phyloP scores from a whole-genome alignment of 169 alveolate species.

The Plasmodium adleri region DNA sequence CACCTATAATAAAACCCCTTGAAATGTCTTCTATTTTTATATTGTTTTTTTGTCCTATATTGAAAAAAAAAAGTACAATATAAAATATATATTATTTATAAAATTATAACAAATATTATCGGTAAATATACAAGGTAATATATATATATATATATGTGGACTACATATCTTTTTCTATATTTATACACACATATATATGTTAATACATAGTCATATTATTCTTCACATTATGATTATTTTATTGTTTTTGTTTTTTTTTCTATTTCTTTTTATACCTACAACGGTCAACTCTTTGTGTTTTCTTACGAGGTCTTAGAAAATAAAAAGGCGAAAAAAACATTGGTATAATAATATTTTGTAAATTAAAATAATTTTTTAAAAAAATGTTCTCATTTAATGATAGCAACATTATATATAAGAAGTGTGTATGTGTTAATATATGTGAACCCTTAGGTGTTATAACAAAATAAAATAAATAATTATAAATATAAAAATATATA shows the following conservation, averaged over 20 bases:
- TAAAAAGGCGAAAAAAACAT: constrained; percentile 35
- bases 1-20: constrained; percentile 66
- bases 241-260: neutral
- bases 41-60: constrained; percentile 70
- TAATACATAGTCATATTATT: too few species aligned
- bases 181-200: too few species aligned
- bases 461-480: too few species aligned
- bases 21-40: constrained; percentile 72
- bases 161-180: too few species aligned
- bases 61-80: neutral
- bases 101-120: too few species aligned
- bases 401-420: constrained; percentile 36
- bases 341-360: constrained; percentile 16
- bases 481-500: too few species aligned
- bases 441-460: too few species aligned
- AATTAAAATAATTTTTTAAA: neutral
- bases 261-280: constrained; percentile 26
- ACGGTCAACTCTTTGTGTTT: constrained; percentile 73
- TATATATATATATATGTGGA: too few species aligned
- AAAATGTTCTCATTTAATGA: constrained; percentile 6
- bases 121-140: too few species aligned
- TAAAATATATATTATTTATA: neutral
- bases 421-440: too few species aligned
- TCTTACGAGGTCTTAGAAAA: constrained; percentile 62
- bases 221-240: too few species aligned